Evolutionary conservation across 2,329 filamentous ascomycete species (phyloP).

Genomic region (Verticillium klebahnii): DNA sequence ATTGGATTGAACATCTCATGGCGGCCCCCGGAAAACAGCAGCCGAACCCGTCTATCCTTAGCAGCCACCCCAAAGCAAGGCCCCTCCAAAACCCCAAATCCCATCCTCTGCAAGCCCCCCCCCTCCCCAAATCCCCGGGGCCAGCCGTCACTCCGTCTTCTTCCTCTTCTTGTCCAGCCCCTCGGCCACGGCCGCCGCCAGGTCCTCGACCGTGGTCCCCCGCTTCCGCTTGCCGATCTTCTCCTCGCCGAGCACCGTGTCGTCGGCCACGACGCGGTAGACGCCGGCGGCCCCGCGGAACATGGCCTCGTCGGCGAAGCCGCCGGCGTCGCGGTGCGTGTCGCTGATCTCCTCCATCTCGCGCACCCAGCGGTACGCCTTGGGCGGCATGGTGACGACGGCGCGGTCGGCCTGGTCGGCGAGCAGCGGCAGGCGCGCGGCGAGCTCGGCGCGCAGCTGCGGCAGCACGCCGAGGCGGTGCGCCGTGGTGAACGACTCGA

Average conservation of each 20-base stretch:
- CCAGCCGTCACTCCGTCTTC: slow-evolving; percentile 18
- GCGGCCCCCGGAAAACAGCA: neutral
- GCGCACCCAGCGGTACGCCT: slow-evolving; percentile 72
- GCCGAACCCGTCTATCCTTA: neutral
- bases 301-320: slow-evolving; percentile 46
- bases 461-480: slow-evolving; percentile 56
- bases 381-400: slow-evolving; percentile 60
- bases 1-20: neutral
- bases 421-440: slow-evolving; percentile 40
- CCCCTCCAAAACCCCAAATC: too few relatives aligned
- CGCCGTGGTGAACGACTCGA: slow-evolving; percentile 69
- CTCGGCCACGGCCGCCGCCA: slow-evolving; percentile 44
- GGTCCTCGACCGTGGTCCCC: slow-evolving; percentile 53
- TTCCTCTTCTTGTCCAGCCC: slow-evolving; percentile 41
- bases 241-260: slow-evolving; percentile 56
- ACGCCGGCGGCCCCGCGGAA: slow-evolving; percentile 58
- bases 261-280: slow-evolving; percentile 57
- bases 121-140: too few relatives aligned
- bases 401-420: slow-evolving; percentile 42
- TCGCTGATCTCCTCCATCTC: slow-evolving; percentile 74
- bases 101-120: too few relatives aligned
- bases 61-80: too few relatives aligned
- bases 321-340: slow-evolving; percentile 61
- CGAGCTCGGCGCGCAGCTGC: slow-evolving; percentile 53
- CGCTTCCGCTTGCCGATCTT: slow-evolving; percentile 51